phyloP scores from a whole-genome alignment of 371 early-diverging fungal genomes.

The Sporodiniella umbellata region DNA sequence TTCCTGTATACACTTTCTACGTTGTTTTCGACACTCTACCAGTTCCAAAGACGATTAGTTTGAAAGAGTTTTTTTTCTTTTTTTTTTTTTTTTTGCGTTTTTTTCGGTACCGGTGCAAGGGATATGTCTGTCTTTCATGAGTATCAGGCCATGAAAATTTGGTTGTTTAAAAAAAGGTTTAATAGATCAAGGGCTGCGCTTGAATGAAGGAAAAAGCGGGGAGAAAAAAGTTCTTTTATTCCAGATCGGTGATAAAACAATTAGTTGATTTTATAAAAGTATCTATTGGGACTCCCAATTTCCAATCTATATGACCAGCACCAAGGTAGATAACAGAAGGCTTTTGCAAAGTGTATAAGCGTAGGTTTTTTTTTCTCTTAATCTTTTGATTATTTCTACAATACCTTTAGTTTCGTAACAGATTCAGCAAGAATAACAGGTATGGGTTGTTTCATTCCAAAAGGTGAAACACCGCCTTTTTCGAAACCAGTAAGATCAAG shows the following conservation, averaged over 20 bases:
- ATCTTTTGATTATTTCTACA: too few species aligned
- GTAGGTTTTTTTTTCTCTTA: too few species aligned
- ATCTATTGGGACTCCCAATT: slow-evolving; percentile 69
- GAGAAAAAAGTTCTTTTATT: slow-evolving; percentile 19
- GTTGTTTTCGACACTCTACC: slow-evolving; percentile 15
- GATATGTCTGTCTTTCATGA: slow-evolving; percentile 5
- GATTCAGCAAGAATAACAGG: slow-evolving; percentile 66
- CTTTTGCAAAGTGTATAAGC: slow-evolving; percentile 18
- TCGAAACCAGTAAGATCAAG: slow-evolving; percentile 64
- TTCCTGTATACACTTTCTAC: slow-evolving; percentile 13
- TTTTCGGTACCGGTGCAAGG: slow-evolving; percentile 12
- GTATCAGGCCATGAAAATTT: background rate
- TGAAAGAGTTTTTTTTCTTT: too few species aligned
- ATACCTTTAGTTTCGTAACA: slow-evolving; percentile 56
- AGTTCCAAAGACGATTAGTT: background rate
- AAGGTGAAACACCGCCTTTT: slow-evolving; percentile 70
- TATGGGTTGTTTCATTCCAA: slow-evolving; percentile 49
- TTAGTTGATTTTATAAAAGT: slow-evolving; percentile 57
- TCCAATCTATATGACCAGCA: slow-evolving; percentile 89
- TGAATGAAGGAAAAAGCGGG: background rate
- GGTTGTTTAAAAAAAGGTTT: background rate
- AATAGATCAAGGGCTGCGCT: background rate
- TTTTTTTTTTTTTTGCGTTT: too few species aligned
- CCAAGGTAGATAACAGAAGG: slow-evolving; percentile 83
- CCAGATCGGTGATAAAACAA: slow-evolving; percentile 62